Conservation (phyloP, 371 early-diverging fungal genomes). For the Syncephalastrum sp. region DNA sequence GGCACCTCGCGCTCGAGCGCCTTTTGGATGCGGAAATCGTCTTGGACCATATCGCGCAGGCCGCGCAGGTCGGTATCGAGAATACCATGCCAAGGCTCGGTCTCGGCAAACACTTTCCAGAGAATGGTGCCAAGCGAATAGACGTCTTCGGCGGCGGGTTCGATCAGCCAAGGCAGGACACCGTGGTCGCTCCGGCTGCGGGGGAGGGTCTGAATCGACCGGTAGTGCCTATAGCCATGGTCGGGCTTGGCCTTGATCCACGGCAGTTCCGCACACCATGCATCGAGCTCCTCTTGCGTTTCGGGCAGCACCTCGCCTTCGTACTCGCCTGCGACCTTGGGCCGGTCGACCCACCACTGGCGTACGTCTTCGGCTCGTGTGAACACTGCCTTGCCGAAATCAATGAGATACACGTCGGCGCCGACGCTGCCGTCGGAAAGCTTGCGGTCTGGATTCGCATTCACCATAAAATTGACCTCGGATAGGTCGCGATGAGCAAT, state of each 20-base stretch:
- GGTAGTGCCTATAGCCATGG: constrained; percentile 54
- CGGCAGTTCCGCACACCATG: constrained; percentile 47
- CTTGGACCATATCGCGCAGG: constrained; percentile 54
- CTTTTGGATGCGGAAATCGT: constrained; percentile 47
- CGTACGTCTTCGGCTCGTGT: constrained; percentile 36
- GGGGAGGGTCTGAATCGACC: constrained; percentile 64
- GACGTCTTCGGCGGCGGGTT: constrained; percentile 62
- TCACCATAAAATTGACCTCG: constrained; percentile 69
- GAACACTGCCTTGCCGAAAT: constrained; percentile 64
- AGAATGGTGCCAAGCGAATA: constrained; percentile 64
- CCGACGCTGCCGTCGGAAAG: constrained; percentile 48
- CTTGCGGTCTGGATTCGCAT: constrained; percentile 28
- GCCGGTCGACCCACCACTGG: constrained; percentile 52
- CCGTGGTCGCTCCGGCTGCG: constrained; percentile 43
- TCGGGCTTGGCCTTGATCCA: constrained; percentile 54
- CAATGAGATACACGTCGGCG: constrained; percentile 55
- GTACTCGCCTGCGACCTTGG: constrained; percentile 18
- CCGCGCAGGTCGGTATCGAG: constrained; percentile 58
- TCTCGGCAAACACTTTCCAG: constrained; percentile 66
- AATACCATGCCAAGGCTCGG: constrained; percentile 63
- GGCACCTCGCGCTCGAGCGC: constrained; percentile 49
- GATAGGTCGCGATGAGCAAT: constrained; percentile 65
- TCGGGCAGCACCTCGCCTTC: constrained; percentile 38
- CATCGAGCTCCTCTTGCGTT: constrained; percentile 36
- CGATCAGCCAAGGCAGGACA: constrained; percentile 43